Base-by-base conservation (phyloP, 139 green algal species). In the Cymbomonas tetramitiformis region DNA sequence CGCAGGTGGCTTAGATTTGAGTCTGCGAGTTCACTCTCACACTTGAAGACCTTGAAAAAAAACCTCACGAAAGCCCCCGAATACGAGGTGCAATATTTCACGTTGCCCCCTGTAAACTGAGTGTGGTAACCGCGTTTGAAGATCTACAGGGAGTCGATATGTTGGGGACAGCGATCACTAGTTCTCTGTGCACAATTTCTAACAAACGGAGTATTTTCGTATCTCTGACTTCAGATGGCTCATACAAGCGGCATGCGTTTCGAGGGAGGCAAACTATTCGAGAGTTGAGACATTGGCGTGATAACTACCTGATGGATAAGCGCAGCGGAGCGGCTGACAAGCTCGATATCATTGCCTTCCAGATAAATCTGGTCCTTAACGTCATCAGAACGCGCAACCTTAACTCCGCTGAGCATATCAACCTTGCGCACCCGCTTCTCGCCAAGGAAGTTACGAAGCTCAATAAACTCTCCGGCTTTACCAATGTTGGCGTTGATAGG, bases 401-500 rank as follows among this genome's bases (percentile, higher is more conserved):
- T 93, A 18, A 95, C 81, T 26, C 83, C 83, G 46, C 48, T 51
- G 8, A 94, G 80, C 92, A 99, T 96, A 19, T 86, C 62, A 10
- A 98, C 81, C 18, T 79, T 76, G 25, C 91, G 81, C 40, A 96
- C 86, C 38, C 84, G 77, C 86, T 97, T 98, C 87, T 99, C 92
- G 39, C 92, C 92, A 60, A 99, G 70, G 80, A 98, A 99, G 75
- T 99, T 99, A 46, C 91, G 77, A 56, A 99, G 89, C 77, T 98
- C 90, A 18, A 98, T 69, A 30, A 62, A 56, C 15, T 66, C 46
- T 36, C 41, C 38, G 15, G 44, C 56, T 47, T 82, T 75, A 64
- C 85, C 80, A 61, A 98, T 95, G 82, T 87, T 94, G 66, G 86
- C 78, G 76, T 97, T 96, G 78, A 99, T 95, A 72, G 92, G 92